Evolutionary conservation across 2,329 filamentous ascomycete species (phyloP), one percentile per base, ranked within the genome.

Genomic region (Apiospora arundinis): DNA sequence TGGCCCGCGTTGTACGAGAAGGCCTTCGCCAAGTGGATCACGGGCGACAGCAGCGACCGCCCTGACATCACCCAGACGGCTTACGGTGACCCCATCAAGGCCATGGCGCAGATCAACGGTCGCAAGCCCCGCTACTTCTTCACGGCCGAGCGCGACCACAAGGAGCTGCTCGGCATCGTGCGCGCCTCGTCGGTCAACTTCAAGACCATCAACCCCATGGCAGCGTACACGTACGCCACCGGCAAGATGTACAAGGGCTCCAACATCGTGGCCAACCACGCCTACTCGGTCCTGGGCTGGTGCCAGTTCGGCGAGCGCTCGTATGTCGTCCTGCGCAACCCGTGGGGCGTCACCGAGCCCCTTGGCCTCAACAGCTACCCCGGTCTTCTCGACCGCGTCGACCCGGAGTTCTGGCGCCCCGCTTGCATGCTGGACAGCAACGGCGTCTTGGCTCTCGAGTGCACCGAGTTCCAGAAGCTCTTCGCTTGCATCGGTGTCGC

Each of bases 1-100:
- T 85, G 83, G 84, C 83, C 84, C 1, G 77, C 81, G 37, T 78
- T 85, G 63, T 85, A 85, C 77, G 84, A 85, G 79, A 85, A 85
- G 80, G 84, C 83, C 18, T 85, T 85, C 71, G 78, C 84, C 74
- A 83, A 83, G 77, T 85, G 84, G 84, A 78, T 84, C 73, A 80
- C 77, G 14, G 73, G 74, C 25, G 72, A 72, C 74, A 74, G 75
- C 65, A 75, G 76, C 0, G 76, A 82, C 73, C 80, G 79, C 71
- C 81, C 83, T 21, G 83, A 85, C 74, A 79, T 84, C 74, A 84
- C 83, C 28, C 78, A 82, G 75, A 80, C 78, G 6, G 77, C 80
- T 77, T 78, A 79, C 72, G 83, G 83, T 73, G 83, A 85, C 75
- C 83, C 83, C 16, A 75, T 85, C 76, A 85, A 84, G 77, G 82